Evolutionary conservation across 495 filamentous ascomycete genomes (phyloP).

Genomic region (Aspergillus carlsbadensis): DNA sequence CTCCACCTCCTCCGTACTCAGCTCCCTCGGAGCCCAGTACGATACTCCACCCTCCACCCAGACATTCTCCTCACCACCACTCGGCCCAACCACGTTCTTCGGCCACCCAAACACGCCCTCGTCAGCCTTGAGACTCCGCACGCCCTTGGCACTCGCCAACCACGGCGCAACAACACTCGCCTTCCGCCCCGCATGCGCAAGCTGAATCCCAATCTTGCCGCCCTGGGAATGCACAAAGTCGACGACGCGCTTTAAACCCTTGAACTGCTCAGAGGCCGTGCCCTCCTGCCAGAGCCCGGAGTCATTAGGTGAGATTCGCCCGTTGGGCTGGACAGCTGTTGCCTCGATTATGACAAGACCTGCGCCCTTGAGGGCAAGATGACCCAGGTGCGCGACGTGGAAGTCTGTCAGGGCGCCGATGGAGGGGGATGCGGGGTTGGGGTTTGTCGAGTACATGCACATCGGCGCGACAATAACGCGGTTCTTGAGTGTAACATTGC

Average conservation of each 20-base stretch:
- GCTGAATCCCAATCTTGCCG: slow-evolving; percentile 68
- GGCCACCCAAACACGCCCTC: slow-evolving; percentile 67
- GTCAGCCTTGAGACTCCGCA: slow-evolving; percentile 42
- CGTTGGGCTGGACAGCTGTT: slow-evolving; percentile 62
- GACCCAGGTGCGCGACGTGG: slow-evolving; percentile 65
- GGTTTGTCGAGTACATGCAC: slow-evolving; percentile 67
- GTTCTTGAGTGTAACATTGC: slow-evolving; percentile 69
- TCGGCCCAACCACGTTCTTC: slow-evolving; percentile 61
- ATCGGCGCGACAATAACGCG: slow-evolving; percentile 57
- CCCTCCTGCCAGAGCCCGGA: slow-evolving; percentile 65
- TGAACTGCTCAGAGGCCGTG: slow-evolving; percentile 53
- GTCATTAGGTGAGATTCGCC: slow-evolving; percentile 70
- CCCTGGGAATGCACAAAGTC: slow-evolving; percentile 62
- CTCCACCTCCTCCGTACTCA: slow-evolving; percentile 57
- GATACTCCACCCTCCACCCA: slow-evolving; percentile 37
- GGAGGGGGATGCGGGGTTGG: slow-evolving; percentile 30
- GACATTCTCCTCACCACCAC: slow-evolving; percentile 47
- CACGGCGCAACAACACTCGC: slow-evolving; percentile 64
- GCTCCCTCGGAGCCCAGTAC: slow-evolving; percentile 37
- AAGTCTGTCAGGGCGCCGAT: slow-evolving; percentile 69
- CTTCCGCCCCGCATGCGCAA: slow-evolving; percentile 75
- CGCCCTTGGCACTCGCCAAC: slow-evolving; percentile 36
- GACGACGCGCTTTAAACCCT: slow-evolving; percentile 58
- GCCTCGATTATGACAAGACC: slow-evolving; percentile 70
- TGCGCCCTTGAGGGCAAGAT: slow-evolving; percentile 61